Conservation (phyloP, 108 stramenopile genomes). For the Stephanodiscus triporus region DNA sequence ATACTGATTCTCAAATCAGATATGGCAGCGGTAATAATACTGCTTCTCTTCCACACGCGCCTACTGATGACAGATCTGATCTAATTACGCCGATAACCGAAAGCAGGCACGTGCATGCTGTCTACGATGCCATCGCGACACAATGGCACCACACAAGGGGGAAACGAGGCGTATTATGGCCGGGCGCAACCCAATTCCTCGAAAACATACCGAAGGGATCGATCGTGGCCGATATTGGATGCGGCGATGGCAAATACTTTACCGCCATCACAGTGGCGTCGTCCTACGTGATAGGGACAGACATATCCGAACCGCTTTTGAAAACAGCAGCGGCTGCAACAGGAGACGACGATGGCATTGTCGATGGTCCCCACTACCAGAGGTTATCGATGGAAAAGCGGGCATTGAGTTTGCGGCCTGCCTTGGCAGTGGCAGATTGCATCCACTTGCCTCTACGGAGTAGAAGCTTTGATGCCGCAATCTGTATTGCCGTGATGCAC, state of each 20-base stretch:
- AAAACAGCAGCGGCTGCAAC: conserved; percentile 26
- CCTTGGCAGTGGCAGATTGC: conserved; percentile 90
- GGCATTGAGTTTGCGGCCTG: conserved; percentile 64
- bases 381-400: conserved; percentile 54
- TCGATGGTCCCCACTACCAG: conserved; percentile 65
- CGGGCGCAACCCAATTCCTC: conserved; percentile 90
- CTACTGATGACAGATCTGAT: conserved; percentile 27
- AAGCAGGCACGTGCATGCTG: conserved; percentile 91
- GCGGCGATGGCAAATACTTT: conserved; percentile 97
- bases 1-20: background rate
- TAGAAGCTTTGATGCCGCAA: conserved; percentile 90
- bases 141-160: conserved; percentile 98
- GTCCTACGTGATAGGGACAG: conserved; percentile 93
- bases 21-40: conserved; percentile 2
- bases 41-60: background rate
- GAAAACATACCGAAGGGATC: conserved; percentile 71
- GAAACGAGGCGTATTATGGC: conserved; percentile 95
- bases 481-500: conserved; percentile 99
- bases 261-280: conserved; percentile 72
- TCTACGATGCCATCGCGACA: conserved; percentile 97
- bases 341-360: background rate
- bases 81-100: conserved; percentile 85
- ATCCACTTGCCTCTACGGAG: conserved; percentile 85
- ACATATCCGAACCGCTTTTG: conserved; percentile 73
- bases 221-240: conserved; percentile 95